phyloP scores from a whole-genome alignment of 495 filamentous ascomycete genomes.

The Talaromyces wortmannii region DNA sequence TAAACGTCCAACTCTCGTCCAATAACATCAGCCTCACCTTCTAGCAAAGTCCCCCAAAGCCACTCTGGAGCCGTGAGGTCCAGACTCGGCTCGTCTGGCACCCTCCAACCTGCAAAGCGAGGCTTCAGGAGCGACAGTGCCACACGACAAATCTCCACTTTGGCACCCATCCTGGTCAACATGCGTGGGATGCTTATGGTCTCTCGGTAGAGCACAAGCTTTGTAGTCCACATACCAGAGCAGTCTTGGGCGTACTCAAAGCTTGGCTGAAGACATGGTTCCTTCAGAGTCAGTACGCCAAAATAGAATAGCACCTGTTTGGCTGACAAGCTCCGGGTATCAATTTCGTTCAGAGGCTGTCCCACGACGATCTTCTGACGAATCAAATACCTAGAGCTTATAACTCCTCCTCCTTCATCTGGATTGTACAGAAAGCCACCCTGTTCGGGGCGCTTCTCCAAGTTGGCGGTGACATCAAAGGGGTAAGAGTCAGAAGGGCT shows the following conservation, averaged over 20 bases:
- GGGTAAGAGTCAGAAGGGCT: no score
- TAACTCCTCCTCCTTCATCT: no score
- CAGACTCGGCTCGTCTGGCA: constrained; percentile 19
- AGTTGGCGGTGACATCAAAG: no score
- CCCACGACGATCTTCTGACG: neutral
- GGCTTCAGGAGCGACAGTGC: constrained; percentile 15
- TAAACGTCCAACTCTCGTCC: neutral
- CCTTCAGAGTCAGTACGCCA: constrained; percentile 14
- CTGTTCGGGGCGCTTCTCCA: no score
- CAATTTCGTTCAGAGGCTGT: neutral
- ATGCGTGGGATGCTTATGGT: constrained; percentile 14
- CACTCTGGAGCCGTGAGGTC: constrained; percentile 9
- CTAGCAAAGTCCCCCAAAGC: constrained; percentile 22
- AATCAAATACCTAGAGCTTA: neutral
- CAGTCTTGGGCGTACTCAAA: constrained; percentile 16
- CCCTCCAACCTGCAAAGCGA: constrained; percentile 15
- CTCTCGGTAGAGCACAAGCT: constrained; percentile 26
- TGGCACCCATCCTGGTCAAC: constrained; percentile 8
- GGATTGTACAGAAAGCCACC: neutral
- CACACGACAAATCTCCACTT: constrained; percentile 18
- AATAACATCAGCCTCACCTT: constrained; percentile 13
- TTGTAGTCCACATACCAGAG: constrained; percentile 11
- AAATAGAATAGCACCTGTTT: constrained; percentile 25
- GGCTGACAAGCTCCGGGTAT: constrained; percentile 4
- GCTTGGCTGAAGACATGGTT: constrained; percentile 11